These are phyloP conservation scores for Pichia sp. DNA, from an alignment of 1,139 yeast species.

Conservation along the genomic window DNA sequence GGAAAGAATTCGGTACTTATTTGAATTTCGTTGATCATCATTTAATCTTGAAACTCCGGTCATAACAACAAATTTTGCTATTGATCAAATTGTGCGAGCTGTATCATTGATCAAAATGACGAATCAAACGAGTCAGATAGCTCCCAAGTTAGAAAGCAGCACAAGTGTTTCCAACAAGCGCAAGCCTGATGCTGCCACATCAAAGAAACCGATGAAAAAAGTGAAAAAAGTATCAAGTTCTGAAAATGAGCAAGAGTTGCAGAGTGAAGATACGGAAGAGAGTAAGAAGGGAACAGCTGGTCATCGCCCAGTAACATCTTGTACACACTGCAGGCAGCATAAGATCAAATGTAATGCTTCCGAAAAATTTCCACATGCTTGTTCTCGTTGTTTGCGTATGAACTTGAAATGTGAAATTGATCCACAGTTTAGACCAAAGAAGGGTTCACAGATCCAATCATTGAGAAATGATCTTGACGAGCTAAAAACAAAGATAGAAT, in stretches of 20 bases:
- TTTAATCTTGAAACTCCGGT: not conserved
- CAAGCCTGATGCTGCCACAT: not conserved
- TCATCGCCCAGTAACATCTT: constrained; percentile 84
- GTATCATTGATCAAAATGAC: not conserved
- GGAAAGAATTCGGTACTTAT: too few relatives aligned
- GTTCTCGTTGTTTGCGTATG: constrained; percentile 77
- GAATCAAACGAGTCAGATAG: not conserved
- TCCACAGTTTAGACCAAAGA: constrained; percentile 85
- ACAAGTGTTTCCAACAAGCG: not conserved
- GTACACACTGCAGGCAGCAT: constrained; percentile 92
- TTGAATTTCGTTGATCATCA: too few relatives aligned
- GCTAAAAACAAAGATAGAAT: constrained; percentile 68
- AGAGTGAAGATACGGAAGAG: not conserved
- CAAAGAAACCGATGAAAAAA: not conserved
- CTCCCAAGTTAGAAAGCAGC: not conserved
- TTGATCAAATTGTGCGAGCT: too few relatives aligned
- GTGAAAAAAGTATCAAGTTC: constrained; percentile 5
- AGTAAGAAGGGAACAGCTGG: constrained; percentile 30
- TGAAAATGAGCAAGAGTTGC: not conserved
- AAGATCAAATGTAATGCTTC: constrained; percentile 90
- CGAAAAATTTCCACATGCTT: constrained; percentile 74
- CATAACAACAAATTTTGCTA: too few relatives aligned
- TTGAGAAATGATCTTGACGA: constrained; percentile 81
- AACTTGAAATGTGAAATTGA: constrained; percentile 79
- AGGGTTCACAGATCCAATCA: constrained; percentile 83